Conservation (phyloP, 208 protist species). For the Trypanosoma boissoni region DNA sequence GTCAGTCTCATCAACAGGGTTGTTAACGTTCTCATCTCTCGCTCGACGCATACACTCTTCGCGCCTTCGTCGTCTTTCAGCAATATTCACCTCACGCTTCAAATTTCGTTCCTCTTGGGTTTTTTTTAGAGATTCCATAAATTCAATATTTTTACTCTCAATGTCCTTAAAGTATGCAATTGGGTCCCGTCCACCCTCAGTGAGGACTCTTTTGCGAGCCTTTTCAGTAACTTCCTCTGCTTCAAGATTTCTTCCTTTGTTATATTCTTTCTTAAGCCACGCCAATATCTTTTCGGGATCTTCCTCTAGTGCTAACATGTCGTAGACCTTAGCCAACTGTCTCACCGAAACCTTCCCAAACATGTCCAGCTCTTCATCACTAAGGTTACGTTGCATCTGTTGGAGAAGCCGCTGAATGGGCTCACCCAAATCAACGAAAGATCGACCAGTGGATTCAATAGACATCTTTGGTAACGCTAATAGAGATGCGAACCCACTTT, state of each 20-base stretch:
- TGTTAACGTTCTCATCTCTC: conserved; percentile 4
- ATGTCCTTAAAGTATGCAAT: conserved; percentile 29
- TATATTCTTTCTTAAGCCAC: conserved; percentile 34
- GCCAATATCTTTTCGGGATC: conserved; percentile 36
- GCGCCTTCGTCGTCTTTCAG: conserved; percentile 15
- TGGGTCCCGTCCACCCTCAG: conserved; percentile 24
- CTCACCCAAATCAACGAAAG: conserved; percentile 28
- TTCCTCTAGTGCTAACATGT: conserved; percentile 36
- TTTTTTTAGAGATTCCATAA: conserved; percentile 21
- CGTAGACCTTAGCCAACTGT: conserved; percentile 39
- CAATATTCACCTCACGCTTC: conserved; percentile 23
- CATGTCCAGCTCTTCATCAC: conserved; percentile 26
- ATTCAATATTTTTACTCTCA: conserved; percentile 28
- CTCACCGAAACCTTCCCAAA: conserved; percentile 27
- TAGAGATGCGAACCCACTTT: no score
- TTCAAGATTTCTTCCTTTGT: conserved; percentile 18
- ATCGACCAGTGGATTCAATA: conserved; percentile 4
- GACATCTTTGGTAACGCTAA: no score
- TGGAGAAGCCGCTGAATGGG: conserved; percentile 29
- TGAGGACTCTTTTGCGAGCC: conserved; percentile 18
- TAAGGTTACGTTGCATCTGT: conserved; percentile 30
- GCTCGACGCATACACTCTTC: conserved; percentile 11
- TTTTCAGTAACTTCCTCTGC: conserved; percentile 22
- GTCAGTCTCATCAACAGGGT: not conserved
- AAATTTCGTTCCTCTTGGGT: conserved; percentile 22